Conservation (phyloP, 2,329 filamentous ascomycete genomes). For the Hirsutella minnesotensis region DNA sequence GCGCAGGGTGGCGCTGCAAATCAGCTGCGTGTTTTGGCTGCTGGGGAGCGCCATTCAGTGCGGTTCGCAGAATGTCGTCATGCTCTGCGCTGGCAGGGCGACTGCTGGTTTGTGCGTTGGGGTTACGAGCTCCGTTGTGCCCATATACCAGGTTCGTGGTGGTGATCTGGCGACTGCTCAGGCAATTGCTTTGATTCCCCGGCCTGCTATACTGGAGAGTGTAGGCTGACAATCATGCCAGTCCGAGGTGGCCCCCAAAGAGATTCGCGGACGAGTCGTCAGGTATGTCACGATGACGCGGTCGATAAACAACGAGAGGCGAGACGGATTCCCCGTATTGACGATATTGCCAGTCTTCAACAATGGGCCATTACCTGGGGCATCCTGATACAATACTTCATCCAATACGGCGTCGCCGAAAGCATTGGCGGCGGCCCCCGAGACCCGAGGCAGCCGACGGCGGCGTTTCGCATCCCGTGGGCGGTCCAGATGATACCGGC, state of each 20-base stretch:
- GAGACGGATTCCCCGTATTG: neutral
- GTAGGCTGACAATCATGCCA: neutral
- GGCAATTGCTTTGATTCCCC: no score
- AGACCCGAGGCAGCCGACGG: slow-evolving; percentile 36
- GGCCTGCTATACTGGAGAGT: no score
- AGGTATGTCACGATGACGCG: slow-evolving; percentile 7
- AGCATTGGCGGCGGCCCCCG: slow-evolving; percentile 34
- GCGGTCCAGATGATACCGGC: slow-evolving; percentile 46
- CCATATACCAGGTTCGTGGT: slow-evolving; percentile 45
- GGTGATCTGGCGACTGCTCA: no score
- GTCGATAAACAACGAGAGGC: no score
- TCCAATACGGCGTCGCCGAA: slow-evolving; percentile 50
- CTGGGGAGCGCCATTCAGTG: slow-evolving; percentile 43
- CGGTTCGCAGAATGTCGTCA: slow-evolving; percentile 52
- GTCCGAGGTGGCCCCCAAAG: slow-evolving; percentile 50
- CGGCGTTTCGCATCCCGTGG: slow-evolving; percentile 51
- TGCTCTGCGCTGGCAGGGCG: slow-evolving; percentile 60
- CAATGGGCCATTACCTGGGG: slow-evolving; percentile 65
- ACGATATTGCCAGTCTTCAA: slow-evolving; percentile 32
- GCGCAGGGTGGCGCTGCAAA: slow-evolving; percentile 35
- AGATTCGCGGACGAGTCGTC: slow-evolving; percentile 48
- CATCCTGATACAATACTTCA: slow-evolving; percentile 54
- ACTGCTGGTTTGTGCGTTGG: slow-evolving; percentile 65
- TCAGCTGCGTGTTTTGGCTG: slow-evolving; percentile 39
- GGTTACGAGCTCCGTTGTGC: slow-evolving; percentile 60